Percentiles rank a stretch among this genome's conserved stretches.
Evolutionary conservation across 345 rosid genomes (phyloP).

Genomic region (Hibiscus mutabilis): DNA sequence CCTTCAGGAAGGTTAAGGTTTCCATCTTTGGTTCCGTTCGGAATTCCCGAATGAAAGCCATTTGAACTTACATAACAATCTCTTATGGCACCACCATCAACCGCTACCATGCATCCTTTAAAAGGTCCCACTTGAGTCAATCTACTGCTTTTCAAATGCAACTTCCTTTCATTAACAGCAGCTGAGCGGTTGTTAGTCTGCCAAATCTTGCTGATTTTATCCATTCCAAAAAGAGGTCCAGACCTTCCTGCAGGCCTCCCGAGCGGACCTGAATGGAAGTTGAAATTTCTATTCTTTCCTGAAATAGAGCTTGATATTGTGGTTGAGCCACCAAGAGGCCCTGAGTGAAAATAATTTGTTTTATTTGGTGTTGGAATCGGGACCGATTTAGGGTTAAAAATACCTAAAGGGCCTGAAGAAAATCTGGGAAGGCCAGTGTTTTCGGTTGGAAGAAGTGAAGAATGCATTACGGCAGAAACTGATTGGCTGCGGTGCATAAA

Average conservation of each 20-base stretch:
- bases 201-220: slow-evolving; percentile 48
- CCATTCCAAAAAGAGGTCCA: slow-evolving; percentile 43
- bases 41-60: slow-evolving; percentile 23
- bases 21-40: slow-evolving; percentile 32
- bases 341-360: slow-evolving; percentile 63
- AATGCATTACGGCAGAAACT: slow-evolving; percentile 54
- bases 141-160: slow-evolving; percentile 38
- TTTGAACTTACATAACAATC: slow-evolving; percentile 30
- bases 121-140: slow-evolving; percentile 83
- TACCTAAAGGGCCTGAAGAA: slow-evolving; percentile 77
- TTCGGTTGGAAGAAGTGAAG: slow-evolving; percentile 49
- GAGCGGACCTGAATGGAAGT: slow-evolving; percentile 63
- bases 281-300: slow-evolving; percentile 31
- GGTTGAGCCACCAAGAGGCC: slow-evolving; percentile 54
- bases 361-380: slow-evolving; percentile 36
- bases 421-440: slow-evolving; percentile 44
- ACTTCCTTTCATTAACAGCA: slow-evolving; percentile 38
- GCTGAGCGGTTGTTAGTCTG: slow-evolving; percentile 40
- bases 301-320: slow-evolving; percentile 40
- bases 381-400: slow-evolving; percentile 37
- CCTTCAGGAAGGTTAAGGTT: slow-evolving; percentile 19
- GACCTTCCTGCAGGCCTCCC: slow-evolving; percentile 48
- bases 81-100: slow-evolving; percentile 34
- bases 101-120: slow-evolving; percentile 59
- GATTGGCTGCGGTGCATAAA: slow-evolving; percentile 57